Conservation (phyloP, 345 rosid species). For the Dimocarpus longan region DNA sequence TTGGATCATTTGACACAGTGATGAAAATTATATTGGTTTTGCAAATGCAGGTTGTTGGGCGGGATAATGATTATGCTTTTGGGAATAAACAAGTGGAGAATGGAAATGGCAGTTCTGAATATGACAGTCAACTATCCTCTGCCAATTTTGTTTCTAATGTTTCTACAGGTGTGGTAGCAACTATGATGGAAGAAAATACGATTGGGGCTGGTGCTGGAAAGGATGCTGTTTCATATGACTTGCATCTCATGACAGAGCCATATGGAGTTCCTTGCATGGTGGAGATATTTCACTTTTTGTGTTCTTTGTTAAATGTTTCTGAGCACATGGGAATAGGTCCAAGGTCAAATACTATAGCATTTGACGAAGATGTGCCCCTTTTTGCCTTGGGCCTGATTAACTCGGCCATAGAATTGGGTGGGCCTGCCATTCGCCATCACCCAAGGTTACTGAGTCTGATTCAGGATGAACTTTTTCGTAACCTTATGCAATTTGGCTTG, state of each 20-base stretch:
- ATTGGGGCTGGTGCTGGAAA: conserved; percentile 59
- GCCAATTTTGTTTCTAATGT: conserved; percentile 56
- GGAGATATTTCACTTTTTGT: conserved; percentile 92
- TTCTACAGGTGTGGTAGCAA: conserved; percentile 45
- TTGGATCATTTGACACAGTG: neutral
- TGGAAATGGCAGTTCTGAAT: conserved; percentile 69
- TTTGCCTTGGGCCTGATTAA: conserved; percentile 94
- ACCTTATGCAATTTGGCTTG: conserved; percentile 94
- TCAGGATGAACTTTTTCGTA: conserved; percentile 94
- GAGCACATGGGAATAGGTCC: conserved; percentile 82
- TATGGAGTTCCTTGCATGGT: conserved; percentile 98
- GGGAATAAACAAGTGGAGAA: conserved; percentile 72
- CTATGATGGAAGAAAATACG: conserved; percentile 63
- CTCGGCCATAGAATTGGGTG: conserved; percentile 93
- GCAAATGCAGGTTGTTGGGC: conserved; percentile 63
- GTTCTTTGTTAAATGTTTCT: conserved; percentile 72
- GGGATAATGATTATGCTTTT: conserved; percentile 74
- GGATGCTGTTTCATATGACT: conserved; percentile 68
- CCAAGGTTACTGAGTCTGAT: conserved; percentile 85
- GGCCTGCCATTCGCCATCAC: conserved; percentile 73
- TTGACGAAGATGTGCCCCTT: conserved; percentile 96
- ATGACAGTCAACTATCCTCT: conserved; percentile 62
- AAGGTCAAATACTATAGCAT: conserved; percentile 75
- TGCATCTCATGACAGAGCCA: conserved; percentile 84
- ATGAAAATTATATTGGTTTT: conserved; percentile 6